phyloP scores from a whole-genome alignment of 2,329 filamentous ascomycete species.

The Didymellaceae sp. region DNA sequence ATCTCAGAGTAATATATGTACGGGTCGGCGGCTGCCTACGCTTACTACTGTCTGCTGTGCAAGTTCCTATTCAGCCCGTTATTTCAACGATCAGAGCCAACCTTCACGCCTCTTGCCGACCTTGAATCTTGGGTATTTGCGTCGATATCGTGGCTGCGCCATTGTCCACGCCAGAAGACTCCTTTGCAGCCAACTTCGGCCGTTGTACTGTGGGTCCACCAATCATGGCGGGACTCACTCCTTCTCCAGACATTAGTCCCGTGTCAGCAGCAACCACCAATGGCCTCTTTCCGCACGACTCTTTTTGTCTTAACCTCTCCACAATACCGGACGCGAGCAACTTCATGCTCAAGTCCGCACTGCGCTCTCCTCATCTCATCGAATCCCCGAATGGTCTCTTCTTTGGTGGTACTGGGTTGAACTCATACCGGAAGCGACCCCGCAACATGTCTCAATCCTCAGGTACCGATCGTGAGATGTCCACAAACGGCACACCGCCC shows the following conservation, averaged over 20 bases:
- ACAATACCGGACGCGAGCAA: constrained; percentile 46
- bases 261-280: constrained; percentile 51
- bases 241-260: constrained; percentile 52
- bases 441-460: constrained; percentile 54
- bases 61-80: background rate
- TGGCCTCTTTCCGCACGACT: constrained; percentile 47
- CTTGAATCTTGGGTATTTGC: constrained; percentile 14
- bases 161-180: constrained; percentile 36
- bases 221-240: constrained; percentile 51
- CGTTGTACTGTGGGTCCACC: constrained; percentile 37
- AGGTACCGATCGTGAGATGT: constrained; percentile 50
- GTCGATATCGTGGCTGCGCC: constrained; percentile 36
- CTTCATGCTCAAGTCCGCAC: constrained; percentile 47
- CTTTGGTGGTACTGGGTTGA: constrained; percentile 36
- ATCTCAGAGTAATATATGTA: constrained; percentile 32
- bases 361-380: constrained; percentile 48
- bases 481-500: constrained; percentile 38
- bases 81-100: constrained; percentile 3
- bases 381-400: constrained; percentile 48
- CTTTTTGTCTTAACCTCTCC: constrained; percentile 50
- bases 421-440: constrained; percentile 45
- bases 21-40: constrained; percentile 21
- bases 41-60: constrained; percentile 7
- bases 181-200: constrained; percentile 38
- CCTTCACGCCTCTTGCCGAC: constrained; percentile 10